Base-by-base conservation (phyloP, 352 stramenopile species). In the Phytophthora ohioensis region DNA sequence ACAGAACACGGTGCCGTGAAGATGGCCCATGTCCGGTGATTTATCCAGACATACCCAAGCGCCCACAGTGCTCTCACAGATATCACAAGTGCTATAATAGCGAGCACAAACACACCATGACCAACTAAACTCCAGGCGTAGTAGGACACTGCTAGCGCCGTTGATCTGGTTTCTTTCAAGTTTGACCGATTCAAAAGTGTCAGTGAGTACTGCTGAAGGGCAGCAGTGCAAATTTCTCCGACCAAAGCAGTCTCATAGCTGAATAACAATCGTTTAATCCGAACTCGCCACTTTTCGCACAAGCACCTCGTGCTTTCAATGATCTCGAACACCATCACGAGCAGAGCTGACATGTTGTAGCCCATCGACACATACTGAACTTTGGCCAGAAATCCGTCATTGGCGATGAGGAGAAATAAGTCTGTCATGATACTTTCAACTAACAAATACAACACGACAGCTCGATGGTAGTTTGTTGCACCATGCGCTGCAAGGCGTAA, bases 391-490 rank as follows among this genome's bases (percentile, higher is more conserved):
- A 64, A 32, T 21, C 65, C 59, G 27, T 73, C 58, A 13, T 74
- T 67, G 7, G 65, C 65, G 9, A 75, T 58, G 5, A 78, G 49
- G 12, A 78, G 43, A 27, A 77, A 78, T 13, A 75, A 39, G 10
- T 75, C 70, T 3, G 43, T 56, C 70, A 78, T 75, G 35, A 78
- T 51, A 1, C 64, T 43, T 48, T 77, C 70, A 35, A 74, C 21
- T 2, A 74, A 43, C 27, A 71, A 32, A 39, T 73, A 73, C 15
- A 75, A 35, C 4, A 75, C 12, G 0, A 27, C 21, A 0, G 30
- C 10, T 38, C 70, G 64, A 21, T 77, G 59, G 8, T 39, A 57
- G 59, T 75, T 78, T 4, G 8, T 55, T 5, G 63, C 63, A 3
- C 46, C 54, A n/a, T 65, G 63, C 21, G 63, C 63, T 31, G 52